These are phyloP conservation scores for Polyplosphaeria fusca DNA, from an alignment of 495 filamentous ascomycete genomes.

Conservation along the genomic window DNA sequence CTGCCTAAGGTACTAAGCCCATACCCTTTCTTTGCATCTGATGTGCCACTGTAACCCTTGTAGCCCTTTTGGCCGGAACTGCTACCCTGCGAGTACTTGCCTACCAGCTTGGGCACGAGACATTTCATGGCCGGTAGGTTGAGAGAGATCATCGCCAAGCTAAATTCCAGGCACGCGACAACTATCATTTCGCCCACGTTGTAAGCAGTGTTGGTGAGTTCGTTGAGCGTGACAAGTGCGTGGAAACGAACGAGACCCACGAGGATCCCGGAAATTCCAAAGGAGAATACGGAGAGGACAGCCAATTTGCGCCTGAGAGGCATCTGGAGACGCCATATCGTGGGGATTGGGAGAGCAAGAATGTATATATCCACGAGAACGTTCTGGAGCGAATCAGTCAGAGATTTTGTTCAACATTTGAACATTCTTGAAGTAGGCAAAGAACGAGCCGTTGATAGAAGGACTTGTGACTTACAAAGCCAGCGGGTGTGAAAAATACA, in stretches of 20 bases:
- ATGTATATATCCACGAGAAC: constrained; percentile 39
- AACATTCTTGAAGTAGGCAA: no score
- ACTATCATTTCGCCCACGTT: constrained; percentile 41
- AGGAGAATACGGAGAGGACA: constrained; percentile 15
- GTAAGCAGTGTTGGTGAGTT: constrained; percentile 32
- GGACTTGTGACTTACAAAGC: constrained; percentile 20
- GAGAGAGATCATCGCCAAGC: constrained; percentile 38
- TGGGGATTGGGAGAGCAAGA: constrained; percentile 38
- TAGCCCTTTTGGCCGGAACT: constrained; percentile 13
- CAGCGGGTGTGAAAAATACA: constrained; percentile 12
- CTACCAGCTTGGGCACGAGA: constrained; percentile 19
- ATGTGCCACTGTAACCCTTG: not conserved
- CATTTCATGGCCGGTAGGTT: constrained; percentile 36
- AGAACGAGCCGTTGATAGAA: no score
- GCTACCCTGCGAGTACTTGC: constrained; percentile 1
- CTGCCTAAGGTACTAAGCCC: not conserved
- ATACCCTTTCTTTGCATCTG: not conserved
- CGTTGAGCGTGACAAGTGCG: constrained; percentile 30
- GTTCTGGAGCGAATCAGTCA: constrained; percentile 7
- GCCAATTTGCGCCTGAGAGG: constrained; percentile 14
- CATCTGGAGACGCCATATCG: constrained; percentile 38
- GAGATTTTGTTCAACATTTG: no score
- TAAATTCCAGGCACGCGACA: constrained; percentile 36
- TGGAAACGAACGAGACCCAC: constrained; percentile 29
- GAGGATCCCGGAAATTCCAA: constrained; percentile 35